Conservation (phyloP, 1,139 yeast species). For the Meyerozyma guilliermondii region DNA sequence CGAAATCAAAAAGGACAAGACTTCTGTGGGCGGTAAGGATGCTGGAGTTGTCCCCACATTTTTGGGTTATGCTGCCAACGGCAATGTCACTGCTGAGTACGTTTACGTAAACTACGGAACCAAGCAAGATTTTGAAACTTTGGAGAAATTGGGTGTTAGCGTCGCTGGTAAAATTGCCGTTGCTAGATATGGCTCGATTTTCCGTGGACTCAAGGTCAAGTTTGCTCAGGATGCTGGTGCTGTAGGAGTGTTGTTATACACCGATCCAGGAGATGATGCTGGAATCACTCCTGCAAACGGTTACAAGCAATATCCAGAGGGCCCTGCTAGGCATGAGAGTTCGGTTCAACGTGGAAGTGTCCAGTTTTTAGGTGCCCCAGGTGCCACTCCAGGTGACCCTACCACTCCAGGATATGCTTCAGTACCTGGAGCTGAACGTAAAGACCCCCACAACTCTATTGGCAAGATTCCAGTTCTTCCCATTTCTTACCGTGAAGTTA, state of each 20-base stretch:
- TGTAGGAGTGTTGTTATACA: constrained; percentile 52
- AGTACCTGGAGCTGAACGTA: constrained; percentile 45
- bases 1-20: constrained; percentile 9
- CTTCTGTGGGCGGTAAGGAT: constrained; percentile 6
- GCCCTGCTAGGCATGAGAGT: constrained; percentile 66
- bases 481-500: constrained; percentile 42
- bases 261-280: constrained; percentile 67
- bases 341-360: constrained; percentile 64
- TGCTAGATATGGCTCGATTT: constrained; percentile 54
- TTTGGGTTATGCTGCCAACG: constrained; percentile 66
- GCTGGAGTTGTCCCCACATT: constrained; percentile 45
- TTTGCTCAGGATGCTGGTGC: constrained; percentile 65
- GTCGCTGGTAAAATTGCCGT: constrained; percentile 52
- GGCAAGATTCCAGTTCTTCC: constrained; percentile 46
- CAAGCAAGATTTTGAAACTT: constrained; percentile 44
- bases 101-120: constrained; percentile 63
- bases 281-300: constrained; percentile 45
- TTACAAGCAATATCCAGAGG: constrained; percentile 55
- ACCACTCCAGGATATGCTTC: constrained; percentile 82
- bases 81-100: constrained; percentile 55
- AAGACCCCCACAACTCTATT: constrained; percentile 37
- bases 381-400: constrained; percentile 77
- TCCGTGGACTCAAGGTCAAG: constrained; percentile 64
- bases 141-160: constrained; percentile 41
- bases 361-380: constrained; percentile 62